Evolutionary conservation across 352 stramenopile genomes (phyloP).

Genomic region (Globisporangium cystogenes): DNA sequence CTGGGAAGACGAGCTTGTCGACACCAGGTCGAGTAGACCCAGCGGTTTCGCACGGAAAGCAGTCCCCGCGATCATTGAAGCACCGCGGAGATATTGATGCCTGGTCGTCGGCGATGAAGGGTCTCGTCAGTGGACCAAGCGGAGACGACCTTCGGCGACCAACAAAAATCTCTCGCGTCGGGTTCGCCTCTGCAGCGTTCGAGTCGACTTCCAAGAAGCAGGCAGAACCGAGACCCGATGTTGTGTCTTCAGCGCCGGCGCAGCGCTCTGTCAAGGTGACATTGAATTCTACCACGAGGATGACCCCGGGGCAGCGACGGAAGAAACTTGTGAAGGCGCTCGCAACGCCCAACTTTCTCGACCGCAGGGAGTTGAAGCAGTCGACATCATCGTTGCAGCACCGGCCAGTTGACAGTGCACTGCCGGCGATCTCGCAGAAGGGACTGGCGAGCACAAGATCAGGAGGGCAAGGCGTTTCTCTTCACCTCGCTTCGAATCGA

Average conservation of each 20-base stretch:
- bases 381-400: slow-evolving; percentile 3
- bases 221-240: neutral
- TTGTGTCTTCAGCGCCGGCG: neutral
- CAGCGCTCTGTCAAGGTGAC: neutral
- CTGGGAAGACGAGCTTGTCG: slow-evolving; percentile 6
- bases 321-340: slow-evolving; percentile 30
- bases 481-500: slow-evolving; percentile 2
- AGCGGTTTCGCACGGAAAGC: slow-evolving; percentile 6
- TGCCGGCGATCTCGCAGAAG: slow-evolving; percentile 4
- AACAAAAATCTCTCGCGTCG: slow-evolving; percentile 10
- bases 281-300: neutral
- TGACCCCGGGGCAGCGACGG: slow-evolving; percentile 12
- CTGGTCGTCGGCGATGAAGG: slow-evolving; percentile 5
- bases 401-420: slow-evolving; percentile 1
- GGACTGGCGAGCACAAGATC: neutral
- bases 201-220: slow-evolving; percentile 4
- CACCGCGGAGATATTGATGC: neutral
- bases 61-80: slow-evolving; percentile 11
- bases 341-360: slow-evolving; percentile 25
- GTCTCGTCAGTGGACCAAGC: neutral
- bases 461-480: neutral
- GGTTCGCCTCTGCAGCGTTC: neutral
- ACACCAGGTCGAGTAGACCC: slow-evolving; percentile 11
- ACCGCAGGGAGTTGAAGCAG: slow-evolving; percentile 11
- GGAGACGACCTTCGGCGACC: slow-evolving; percentile 12